Evolutionary conservation across 305 asterid genomes (phyloP).

Genomic region (Monarda citriodora): DNA sequence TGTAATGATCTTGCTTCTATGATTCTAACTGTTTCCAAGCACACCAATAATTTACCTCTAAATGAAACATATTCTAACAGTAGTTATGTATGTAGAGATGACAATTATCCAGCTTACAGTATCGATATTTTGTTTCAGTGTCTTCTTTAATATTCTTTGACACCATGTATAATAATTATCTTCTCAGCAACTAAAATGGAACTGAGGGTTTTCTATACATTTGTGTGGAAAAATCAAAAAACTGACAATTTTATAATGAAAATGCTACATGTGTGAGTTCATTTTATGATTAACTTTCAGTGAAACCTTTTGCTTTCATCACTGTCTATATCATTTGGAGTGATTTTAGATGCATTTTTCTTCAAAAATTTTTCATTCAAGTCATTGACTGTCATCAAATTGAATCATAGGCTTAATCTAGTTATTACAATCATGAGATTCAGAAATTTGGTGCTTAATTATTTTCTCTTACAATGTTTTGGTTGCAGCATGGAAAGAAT

Average conservation of each 20-base stretch:
- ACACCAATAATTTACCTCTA: not conserved
- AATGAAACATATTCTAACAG: not conserved
- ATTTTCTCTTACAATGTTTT: not conserved
- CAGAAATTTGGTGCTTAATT: not conserved
- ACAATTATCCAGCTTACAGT: not conserved
- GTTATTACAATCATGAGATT: not conserved
- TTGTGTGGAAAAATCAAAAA: no score
- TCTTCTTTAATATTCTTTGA: not conserved
- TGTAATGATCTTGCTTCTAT: not conserved
- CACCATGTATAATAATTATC: no score
- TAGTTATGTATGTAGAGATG: no score
- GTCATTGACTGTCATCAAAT: not conserved
- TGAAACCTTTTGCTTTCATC: not conserved
- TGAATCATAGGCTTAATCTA: not conserved
- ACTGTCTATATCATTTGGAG: not conserved
- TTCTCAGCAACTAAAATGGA: no score
- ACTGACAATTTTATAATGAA: no score
- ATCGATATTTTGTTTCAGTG: not conserved
- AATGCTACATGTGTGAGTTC: not conserved
- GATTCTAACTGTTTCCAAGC: not conserved
- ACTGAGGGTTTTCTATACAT: no score
- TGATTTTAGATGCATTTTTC: not conserved
- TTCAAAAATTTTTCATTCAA: not conserved
- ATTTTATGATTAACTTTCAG: not conserved
- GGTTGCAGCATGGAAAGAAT: constrained; percentile 81